phyloP scores from a whole-genome alignment of 495 filamentous ascomycete genomes.

The Ramalina peruviana region DNA sequence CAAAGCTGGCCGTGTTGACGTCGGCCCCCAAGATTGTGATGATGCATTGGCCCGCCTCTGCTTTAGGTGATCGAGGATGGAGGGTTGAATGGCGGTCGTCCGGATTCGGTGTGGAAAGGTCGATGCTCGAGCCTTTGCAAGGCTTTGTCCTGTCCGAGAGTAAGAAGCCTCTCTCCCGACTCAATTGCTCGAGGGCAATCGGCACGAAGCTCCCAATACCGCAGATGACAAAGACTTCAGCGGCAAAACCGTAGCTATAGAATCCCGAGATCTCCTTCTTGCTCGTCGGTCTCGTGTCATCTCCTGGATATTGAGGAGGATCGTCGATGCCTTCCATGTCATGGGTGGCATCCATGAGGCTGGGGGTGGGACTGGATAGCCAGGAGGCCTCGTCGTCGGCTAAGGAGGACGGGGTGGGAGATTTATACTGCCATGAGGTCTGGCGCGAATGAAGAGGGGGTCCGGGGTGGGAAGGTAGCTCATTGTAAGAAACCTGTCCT shows the following conservation, averaged over 20 bases:
- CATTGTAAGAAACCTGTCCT: slow-evolving; percentile 21
- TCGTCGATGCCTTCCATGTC: slow-evolving; percentile 7
- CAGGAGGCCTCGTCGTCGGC: slow-evolving; percentile 23
- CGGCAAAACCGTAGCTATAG: slow-evolving; percentile 94
- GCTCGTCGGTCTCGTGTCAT: slow-evolving; percentile 81
- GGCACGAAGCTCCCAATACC: slow-evolving; percentile 85
- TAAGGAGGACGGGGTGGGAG: slow-evolving; percentile 20
- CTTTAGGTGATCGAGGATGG: slow-evolving; percentile 11
- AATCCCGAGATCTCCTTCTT: slow-evolving; percentile 78
- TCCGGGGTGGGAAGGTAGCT: neutral
- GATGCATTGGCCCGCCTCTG: slow-evolving; percentile 56
- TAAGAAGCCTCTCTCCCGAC: slow-evolving; percentile 76
- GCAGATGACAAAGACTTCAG: slow-evolving; percentile 95
- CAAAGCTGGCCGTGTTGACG: slow-evolving; percentile 93
- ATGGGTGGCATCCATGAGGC: slow-evolving; percentile 14
- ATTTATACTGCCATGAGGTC: slow-evolving; percentile 13
- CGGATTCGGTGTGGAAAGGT: slow-evolving; percentile 17
- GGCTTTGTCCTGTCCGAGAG: slow-evolving; percentile 58
- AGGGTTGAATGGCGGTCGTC: slow-evolving; percentile 20
- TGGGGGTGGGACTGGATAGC: slow-evolving; percentile 3
- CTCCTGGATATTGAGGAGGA: slow-evolving; percentile 49
- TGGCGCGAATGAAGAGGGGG: neutral
- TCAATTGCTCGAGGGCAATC: slow-evolving; percentile 88
- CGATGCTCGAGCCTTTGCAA: slow-evolving; percentile 41
- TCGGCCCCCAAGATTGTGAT: slow-evolving; percentile 69